phyloP scores from a whole-genome alignment of 2,329 filamentous ascomycete genomes.

The Pyricularia pennisetigena region DNA sequence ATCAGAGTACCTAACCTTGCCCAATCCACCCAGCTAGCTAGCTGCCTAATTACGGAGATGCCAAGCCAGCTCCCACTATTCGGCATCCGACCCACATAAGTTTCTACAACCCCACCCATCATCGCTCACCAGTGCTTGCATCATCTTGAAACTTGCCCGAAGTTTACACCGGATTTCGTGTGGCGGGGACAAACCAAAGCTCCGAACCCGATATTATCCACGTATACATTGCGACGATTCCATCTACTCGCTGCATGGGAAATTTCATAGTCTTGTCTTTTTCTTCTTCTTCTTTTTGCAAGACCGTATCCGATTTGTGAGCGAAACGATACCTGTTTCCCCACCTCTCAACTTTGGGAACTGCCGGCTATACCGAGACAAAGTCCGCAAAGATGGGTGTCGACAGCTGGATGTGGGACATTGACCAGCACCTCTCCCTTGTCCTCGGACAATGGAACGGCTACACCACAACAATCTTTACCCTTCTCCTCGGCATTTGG shows the following conservation, averaged over 20 bases:
- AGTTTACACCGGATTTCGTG: background rate
- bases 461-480: slow-evolving; percentile 64
- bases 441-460: slow-evolving; percentile 73
- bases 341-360: background rate
- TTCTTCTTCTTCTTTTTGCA: background rate
- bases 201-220: background rate
- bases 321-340: background rate
- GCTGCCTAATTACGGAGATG: too few relatives aligned
- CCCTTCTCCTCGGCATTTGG: slow-evolving; percentile 55
- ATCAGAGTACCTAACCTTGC: too few relatives aligned
- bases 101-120: background rate
- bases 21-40: background rate
- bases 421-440: slow-evolving; percentile 62
- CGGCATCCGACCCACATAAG: background rate
- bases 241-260: background rate
- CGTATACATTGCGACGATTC: background rate
- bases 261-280: background rate
- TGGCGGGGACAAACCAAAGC: background rate
- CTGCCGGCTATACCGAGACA: background rate
- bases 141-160: background rate
- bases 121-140: background rate
- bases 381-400: slow-evolving; percentile 26
- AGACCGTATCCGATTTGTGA: background rate
- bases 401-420: slow-evolving; percentile 49
- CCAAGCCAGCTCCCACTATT: background rate